Evolutionary conservation across 331 rosid genomes (phyloP).

Genomic region (Dryas integrifolia): DNA sequence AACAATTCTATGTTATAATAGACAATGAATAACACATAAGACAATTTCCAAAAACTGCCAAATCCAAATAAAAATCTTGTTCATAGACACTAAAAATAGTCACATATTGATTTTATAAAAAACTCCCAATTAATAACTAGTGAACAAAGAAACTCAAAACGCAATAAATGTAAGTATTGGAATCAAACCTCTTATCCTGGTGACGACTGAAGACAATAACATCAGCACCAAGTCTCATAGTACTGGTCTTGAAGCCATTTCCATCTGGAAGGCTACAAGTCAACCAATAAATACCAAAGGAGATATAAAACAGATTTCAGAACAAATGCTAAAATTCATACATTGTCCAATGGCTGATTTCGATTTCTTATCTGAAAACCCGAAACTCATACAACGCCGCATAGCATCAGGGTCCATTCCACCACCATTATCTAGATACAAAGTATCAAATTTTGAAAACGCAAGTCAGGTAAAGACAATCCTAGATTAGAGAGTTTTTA

Average conservation of each 20-base stretch:
- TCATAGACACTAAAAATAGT: background rate
- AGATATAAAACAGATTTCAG: constrained; percentile 11
- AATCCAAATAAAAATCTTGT: background rate
- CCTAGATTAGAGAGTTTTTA: background rate
- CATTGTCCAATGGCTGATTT: constrained; percentile 76
- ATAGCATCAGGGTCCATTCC: constrained; percentile 85
- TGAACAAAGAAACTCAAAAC: constrained; percentile 2
- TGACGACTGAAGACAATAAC: constrained; percentile 77
- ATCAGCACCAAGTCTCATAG: constrained; percentile 92
- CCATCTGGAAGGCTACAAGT: constrained; percentile 71
- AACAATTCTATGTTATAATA: no score
- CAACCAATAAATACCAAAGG: constrained; percentile 35
- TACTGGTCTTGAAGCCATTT: constrained; percentile 94
- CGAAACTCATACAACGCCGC: constrained; percentile 83
- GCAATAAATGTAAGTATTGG: background rate
- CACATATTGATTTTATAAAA: background rate
- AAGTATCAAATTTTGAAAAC: constrained; percentile 25
- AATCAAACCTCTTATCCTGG: constrained; percentile 49
- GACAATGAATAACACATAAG: no score
- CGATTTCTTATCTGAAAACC: constrained; percentile 71
- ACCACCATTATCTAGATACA: constrained; percentile 67
- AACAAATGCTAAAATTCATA: constrained; percentile 38
- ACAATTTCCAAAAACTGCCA: no score
- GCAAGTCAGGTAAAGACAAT: constrained; percentile 5
- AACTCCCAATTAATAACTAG: background rate